Evolutionary conservation across 257 asterid genomes (phyloP).

Genomic region (Thymus mandschuricus): DNA sequence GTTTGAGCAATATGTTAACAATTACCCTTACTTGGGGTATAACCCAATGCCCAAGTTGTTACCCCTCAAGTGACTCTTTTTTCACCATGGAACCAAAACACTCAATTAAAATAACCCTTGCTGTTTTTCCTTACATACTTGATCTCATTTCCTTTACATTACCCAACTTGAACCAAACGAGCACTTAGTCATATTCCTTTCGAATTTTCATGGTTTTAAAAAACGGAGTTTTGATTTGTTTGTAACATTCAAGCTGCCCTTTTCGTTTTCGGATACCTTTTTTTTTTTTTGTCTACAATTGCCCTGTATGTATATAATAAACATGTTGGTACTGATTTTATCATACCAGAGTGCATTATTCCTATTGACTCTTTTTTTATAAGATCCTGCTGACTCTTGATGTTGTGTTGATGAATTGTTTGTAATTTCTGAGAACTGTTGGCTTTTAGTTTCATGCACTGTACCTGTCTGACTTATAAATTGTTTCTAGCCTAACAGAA

Average conservation of each 20-base stretch:
- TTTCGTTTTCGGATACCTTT: neutral
- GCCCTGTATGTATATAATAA: neutral
- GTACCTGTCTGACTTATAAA: neutral
- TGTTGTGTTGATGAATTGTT: neutral
- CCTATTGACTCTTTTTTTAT: neutral
- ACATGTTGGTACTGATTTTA: neutral
- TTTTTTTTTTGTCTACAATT: neutral
- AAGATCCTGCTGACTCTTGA: neutral
- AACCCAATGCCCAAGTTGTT: too few relatives aligned
- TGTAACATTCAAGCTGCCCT: too few relatives aligned
- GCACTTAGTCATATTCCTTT: neutral
- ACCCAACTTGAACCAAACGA: too few relatives aligned
- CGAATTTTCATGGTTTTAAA: neutral
- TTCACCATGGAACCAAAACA: too few relatives aligned
- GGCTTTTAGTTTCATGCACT: constrained; percentile 1
- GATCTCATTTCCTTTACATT: too few relatives aligned
- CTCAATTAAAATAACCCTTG: too few relatives aligned
- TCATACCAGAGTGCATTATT: constrained; percentile 1
- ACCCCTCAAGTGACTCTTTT: too few relatives aligned
- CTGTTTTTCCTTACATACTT: too few relatives aligned
- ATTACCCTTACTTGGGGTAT: too few relatives aligned
- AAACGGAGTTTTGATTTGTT: neutral
- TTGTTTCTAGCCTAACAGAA: neutral
- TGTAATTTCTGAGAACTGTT: neutral
- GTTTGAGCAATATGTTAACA: too few relatives aligned